A percentile compares a stretch with the other conserved stretches of the same genome.
These are phyloP conservation scores for Orbilia javanica DNA, from an alignment of 2,329 filamentous ascomycete genomes.

Conservation along the genomic window DNA sequence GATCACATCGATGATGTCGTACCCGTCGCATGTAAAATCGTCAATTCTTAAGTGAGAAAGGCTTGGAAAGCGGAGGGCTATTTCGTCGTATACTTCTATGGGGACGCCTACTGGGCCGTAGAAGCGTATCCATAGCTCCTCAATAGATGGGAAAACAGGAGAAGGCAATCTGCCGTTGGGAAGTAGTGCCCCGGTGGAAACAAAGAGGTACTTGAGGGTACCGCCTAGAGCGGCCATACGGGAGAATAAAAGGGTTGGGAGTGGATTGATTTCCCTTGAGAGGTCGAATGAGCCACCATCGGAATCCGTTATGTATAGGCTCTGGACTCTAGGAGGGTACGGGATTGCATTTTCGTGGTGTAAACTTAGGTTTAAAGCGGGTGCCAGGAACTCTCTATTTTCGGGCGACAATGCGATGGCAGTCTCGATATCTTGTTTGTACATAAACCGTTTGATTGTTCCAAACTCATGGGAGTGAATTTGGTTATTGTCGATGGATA, in stretches of 20 bases:
- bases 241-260: slow-evolving; percentile 16
- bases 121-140: slow-evolving; percentile 14
- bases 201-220: slow-evolving; percentile 3
- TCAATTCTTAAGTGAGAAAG: slow-evolving; percentile 10
- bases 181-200: slow-evolving; percentile 9
- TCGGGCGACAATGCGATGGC: slow-evolving; percentile 9
- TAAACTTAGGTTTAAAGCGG: slow-evolving; percentile 2
- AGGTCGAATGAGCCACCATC: slow-evolving; percentile 13
- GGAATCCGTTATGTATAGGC: slow-evolving; percentile 12
- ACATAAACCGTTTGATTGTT: slow-evolving; percentile 21
- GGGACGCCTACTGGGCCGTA: slow-evolving; percentile 1
- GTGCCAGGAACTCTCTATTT: slow-evolving; percentile 14
- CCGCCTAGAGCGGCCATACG: slow-evolving; percentile 10
- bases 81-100: slow-evolving; percentile 14
- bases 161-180: slow-evolving; percentile 7
- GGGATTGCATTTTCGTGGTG: slow-evolving; percentile 17
- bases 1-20: slow-evolving; percentile 11
- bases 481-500: slow-evolving; percentile 15
- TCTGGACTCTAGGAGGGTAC: slow-evolving; percentile 7
- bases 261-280: slow-evolving; percentile 12
- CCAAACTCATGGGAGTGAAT: slow-evolving; percentile 22
- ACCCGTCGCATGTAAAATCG: slow-evolving; percentile 12
- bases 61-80: slow-evolving; percentile 9
- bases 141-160: not conserved
- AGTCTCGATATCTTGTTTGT: slow-evolving; percentile 13